These are phyloP conservation scores for Cutaneotrichosporon sp. DNA, from an alignment of 1,284 basidiomycete species.

Conservation along the genomic window DNA sequence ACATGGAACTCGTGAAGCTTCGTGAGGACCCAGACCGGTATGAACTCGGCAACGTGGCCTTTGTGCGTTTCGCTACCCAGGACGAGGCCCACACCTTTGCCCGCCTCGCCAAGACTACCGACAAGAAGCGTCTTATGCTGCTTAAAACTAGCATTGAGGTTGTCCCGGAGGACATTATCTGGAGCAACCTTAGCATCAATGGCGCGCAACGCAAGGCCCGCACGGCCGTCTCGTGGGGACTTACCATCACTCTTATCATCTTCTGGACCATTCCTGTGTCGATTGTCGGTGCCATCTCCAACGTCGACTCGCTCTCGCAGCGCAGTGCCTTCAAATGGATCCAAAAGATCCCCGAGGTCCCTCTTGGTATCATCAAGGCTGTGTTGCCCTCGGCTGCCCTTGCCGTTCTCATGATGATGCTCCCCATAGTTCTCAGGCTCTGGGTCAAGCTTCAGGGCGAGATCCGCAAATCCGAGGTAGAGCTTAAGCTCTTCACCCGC, in stretches of 20 bases:
- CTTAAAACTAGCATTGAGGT: constrained; percentile 61
- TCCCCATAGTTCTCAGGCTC: constrained; percentile 73
- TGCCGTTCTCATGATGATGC: constrained; percentile 82
- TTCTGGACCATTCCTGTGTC: constrained; percentile 59
- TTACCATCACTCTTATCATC: constrained; percentile 55
- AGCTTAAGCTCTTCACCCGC: constrained; percentile 83
- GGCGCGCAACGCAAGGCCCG: constrained; percentile 53
- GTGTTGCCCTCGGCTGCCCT: constrained; percentile 79
- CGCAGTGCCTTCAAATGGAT: constrained; percentile 64
- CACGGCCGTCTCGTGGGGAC: constrained; percentile 51
- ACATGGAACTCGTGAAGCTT: constrained; percentile 48
- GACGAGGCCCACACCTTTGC: constrained; percentile 54
- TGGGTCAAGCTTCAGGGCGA: constrained; percentile 44
- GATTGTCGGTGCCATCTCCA: constrained; percentile 80
- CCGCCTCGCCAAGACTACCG: constrained; percentile 58
- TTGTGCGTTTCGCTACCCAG: constrained; percentile 82
- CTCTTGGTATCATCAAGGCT: constrained; percentile 80
- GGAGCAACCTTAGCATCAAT: constrained; percentile 64
- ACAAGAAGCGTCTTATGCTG: constrained; percentile 31
- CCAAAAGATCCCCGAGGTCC: constrained; percentile 57
- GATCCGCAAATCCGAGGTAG: constrained; percentile 63
- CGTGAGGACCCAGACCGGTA: constrained; percentile 56
- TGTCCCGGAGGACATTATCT: constrained; percentile 79
- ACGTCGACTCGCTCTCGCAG: constrained; percentile 66
- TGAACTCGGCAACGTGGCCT: constrained; percentile 57